Percentiles rank a stretch among this genome's conserved stretches.
phyloP scores from a whole-genome alignment of 345 rosid genomes.

The Melaleuca alternifolia region DNA sequence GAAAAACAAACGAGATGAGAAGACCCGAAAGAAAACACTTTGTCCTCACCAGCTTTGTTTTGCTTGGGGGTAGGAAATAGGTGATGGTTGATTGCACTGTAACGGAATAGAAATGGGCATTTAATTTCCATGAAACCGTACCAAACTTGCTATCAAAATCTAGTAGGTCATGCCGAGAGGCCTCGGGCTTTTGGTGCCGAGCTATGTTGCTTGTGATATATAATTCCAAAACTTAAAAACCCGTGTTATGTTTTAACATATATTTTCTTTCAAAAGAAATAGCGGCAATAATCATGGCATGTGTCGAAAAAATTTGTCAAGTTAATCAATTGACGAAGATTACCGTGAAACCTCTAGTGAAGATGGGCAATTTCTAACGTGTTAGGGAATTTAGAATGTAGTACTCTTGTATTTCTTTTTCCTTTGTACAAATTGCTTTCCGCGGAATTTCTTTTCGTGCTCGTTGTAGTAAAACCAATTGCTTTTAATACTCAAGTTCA shows the following conservation, averaged over 20 bases:
- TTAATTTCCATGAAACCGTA: neutral
- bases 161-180: neutral
- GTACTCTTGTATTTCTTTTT: too few species aligned
- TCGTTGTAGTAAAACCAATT: neutral
- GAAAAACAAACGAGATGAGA: neutral
- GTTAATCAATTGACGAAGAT: neutral
- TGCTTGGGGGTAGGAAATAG: neutral
- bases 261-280: too few species aligned
- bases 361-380: too few species aligned
- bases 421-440: too few species aligned
- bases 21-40: neutral
- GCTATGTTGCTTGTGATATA: neutral
- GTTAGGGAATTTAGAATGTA: too few species aligned
- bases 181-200: fast-evolving
- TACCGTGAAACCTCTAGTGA: too few species aligned
- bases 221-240: neutral
- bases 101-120: neutral
- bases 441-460: neutral
- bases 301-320: neutral
- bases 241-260: too few species aligned
- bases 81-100: neutral
- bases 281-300: neutral
- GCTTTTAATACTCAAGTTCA: neutral
- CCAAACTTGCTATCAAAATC: neutral
- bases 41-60: neutral